Evolutionary conservation across 352 stramenopile genomes (phyloP).

Genomic region (Globisporangium nagaii): DNA sequence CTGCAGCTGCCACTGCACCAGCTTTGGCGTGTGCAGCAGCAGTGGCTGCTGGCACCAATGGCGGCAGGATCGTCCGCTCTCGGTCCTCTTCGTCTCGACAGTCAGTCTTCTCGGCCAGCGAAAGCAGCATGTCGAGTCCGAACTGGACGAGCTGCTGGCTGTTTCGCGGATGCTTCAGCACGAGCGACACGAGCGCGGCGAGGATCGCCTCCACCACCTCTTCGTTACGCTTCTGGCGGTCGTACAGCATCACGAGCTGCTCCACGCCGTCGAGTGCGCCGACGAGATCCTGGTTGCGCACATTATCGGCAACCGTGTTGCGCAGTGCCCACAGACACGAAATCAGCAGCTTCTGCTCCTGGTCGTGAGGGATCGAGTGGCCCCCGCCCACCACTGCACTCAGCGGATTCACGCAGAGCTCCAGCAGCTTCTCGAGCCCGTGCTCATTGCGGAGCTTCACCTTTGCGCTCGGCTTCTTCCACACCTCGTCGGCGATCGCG

Average conservation of each 20-base stretch:
- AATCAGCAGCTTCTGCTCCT: constrained; percentile 28
- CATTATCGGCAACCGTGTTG: constrained; percentile 52
- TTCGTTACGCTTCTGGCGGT: constrained; percentile 29
- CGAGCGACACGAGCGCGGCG: constrained; percentile 42
- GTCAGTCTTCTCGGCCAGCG: constrained; percentile 29
- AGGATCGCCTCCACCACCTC: constrained; percentile 64
- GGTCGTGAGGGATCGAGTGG: constrained; percentile 6
- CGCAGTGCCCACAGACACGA: constrained; percentile 67
- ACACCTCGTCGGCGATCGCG: constrained; percentile 76
- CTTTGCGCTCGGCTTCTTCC: constrained; percentile 51
- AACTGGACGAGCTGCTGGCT: constrained; percentile 61
- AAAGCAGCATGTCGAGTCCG: constrained; percentile 56
- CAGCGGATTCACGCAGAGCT: constrained; percentile 28
- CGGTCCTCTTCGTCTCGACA: constrained; percentile 14
- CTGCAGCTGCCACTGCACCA: background rate
- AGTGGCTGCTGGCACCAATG: constrained; percentile 3
- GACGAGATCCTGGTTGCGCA: constrained; percentile 57
- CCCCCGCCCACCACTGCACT: constrained; percentile 5
- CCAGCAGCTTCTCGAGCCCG: constrained; percentile 54
- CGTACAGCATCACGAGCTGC: constrained; percentile 39
- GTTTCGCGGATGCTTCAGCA: constrained; percentile 49
- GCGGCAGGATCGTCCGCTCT: constrained; percentile 14
- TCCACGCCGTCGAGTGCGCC: constrained; percentile 44
- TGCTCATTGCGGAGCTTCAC: constrained; percentile 59
- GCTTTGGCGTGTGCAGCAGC: background rate